Conservation (phyloP, 1,284 basidiomycete species). For the Cryptococcus sp. region DNA sequence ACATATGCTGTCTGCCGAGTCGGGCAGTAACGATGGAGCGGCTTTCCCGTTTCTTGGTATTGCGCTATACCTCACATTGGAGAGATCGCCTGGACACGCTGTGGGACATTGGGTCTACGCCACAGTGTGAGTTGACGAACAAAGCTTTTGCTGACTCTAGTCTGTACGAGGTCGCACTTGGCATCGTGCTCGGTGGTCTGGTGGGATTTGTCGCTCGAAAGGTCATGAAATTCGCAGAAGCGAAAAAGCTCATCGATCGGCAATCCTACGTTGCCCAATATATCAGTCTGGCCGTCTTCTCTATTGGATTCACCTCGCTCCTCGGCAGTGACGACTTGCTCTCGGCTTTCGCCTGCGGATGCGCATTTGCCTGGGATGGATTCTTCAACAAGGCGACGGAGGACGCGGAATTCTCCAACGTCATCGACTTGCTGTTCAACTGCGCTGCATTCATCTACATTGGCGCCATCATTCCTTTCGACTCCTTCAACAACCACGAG, state of each 20-base stretch:
- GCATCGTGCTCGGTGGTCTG: conserved; percentile 68
- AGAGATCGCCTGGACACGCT: conserved; percentile 60
- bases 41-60: conserved; percentile 93
- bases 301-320: conserved; percentile 72
- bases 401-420: conserved; percentile 89
- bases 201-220: conserved; percentile 81
- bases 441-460: conserved; percentile 86
- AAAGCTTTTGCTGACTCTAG: conserved; percentile 15
- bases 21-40: conserved; percentile 86
- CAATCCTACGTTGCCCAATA: conserved; percentile 91
- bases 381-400: conserved; percentile 97
- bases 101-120: conserved; percentile 63
- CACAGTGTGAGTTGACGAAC: conserved; percentile 57
- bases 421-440: conserved; percentile 84
- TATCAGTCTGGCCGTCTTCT: conserved; percentile 73
- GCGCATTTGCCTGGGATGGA: conserved; percentile 97
- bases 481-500: conserved; percentile 61
- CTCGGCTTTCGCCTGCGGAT: conserved; percentile 90
- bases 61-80: conserved; percentile 79
- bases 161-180: conserved; percentile 72
- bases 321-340: conserved; percentile 91
- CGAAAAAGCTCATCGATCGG: conserved; percentile 83
- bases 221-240: conserved; percentile 91
- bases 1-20: conserved; percentile 87
- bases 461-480: conserved; percentile 91